Conservation (phyloP, 768 basidiomycete species). For the Plicaturopsis crispa region DNA sequence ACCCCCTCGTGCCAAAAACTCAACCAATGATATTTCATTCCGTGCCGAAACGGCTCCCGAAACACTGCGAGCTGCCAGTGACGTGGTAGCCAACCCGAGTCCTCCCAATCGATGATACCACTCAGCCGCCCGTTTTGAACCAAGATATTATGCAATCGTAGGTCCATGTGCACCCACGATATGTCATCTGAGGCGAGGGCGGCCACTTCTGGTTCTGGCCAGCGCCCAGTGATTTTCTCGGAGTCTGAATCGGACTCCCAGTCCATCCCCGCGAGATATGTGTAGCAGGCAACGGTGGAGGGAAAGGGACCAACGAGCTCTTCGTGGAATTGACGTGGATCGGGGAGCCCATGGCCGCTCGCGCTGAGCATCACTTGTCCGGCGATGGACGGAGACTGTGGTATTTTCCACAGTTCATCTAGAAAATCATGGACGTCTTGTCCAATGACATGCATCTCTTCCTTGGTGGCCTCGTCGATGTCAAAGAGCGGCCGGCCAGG, state of each 20-base stretch:
- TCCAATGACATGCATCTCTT: slow-evolving; percentile 2
- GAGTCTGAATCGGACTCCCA: too few relatives aligned
- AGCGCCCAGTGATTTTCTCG: neutral
- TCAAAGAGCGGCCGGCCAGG: slow-evolving; percentile 9
- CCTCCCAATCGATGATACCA: slow-evolving; percentile 18
- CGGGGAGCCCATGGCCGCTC: slow-evolving; percentile 15
- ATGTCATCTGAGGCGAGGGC: slow-evolving; percentile 7
- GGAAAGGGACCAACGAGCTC: slow-evolving; percentile 11
- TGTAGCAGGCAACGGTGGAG: slow-evolving; percentile 12
- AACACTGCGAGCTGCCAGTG: slow-evolving; percentile 18
- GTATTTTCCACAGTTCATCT: slow-evolving; percentile 12
- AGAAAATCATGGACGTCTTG: slow-evolving; percentile 9
- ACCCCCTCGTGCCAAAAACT: too few relatives aligned
- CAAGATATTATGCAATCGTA: slow-evolving; percentile 14
- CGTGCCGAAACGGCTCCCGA: too few relatives aligned
- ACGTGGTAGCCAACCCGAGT: slow-evolving; percentile 15
- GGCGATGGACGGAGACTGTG: slow-evolving; percentile 8
- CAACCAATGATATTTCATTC: too few relatives aligned
- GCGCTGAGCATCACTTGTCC: slow-evolving; percentile 17
- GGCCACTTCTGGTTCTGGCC: slow-evolving; percentile 1
- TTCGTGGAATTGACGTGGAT: slow-evolving; percentile 10
- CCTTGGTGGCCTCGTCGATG: slow-evolving; percentile 4
- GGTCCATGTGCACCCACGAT: slow-evolving; percentile 13
- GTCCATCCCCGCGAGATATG: too few relatives aligned
- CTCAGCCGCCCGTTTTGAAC: slow-evolving; percentile 13